phyloP scores from a whole-genome alignment of 257 asterid genomes.

The Salvia rosmarinus region DNA sequence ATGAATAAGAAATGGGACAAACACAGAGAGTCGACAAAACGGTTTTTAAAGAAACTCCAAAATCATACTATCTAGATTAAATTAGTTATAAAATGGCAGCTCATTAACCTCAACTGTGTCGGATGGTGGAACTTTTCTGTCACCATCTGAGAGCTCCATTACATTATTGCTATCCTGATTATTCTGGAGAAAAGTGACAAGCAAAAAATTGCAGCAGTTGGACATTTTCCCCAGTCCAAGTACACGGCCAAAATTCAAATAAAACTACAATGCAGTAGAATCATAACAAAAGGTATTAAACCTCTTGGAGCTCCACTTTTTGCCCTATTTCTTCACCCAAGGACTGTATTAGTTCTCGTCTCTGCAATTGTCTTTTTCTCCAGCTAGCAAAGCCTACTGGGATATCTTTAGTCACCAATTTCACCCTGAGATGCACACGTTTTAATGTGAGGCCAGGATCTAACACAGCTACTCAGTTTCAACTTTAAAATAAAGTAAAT shows the following conservation, averaged over 20 bases:
- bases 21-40: background rate
- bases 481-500: constrained; percentile 20
- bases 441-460: constrained; percentile 26
- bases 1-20: constrained; percentile 15
- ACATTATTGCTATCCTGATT: background rate
- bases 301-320: constrained; percentile 56
- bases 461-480: constrained; percentile 30
- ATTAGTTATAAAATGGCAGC: constrained; percentile 15
- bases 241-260: constrained; percentile 29
- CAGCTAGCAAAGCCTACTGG: constrained; percentile 62
- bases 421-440: constrained; percentile 58
- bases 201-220: background rate
- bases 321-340: constrained; percentile 67
- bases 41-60: constrained; percentile 19
- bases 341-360: constrained; percentile 45
- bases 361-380: constrained; percentile 56
- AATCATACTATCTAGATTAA: constrained; percentile 22
- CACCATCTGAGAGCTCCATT: constrained; percentile 47
- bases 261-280: constrained; percentile 19
- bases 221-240: background rate
- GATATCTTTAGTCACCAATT: constrained; percentile 65
- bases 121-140: constrained; percentile 45
- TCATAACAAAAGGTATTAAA: constrained; percentile 36
- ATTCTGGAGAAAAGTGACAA: background rate
- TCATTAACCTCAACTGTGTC: constrained; percentile 50